Evolutionary conservation across 2,329 filamentous ascomycete genomes (phyloP), one percentile per base, ranked within the genome.

Genomic region (Stylonectria norvegica): DNA sequence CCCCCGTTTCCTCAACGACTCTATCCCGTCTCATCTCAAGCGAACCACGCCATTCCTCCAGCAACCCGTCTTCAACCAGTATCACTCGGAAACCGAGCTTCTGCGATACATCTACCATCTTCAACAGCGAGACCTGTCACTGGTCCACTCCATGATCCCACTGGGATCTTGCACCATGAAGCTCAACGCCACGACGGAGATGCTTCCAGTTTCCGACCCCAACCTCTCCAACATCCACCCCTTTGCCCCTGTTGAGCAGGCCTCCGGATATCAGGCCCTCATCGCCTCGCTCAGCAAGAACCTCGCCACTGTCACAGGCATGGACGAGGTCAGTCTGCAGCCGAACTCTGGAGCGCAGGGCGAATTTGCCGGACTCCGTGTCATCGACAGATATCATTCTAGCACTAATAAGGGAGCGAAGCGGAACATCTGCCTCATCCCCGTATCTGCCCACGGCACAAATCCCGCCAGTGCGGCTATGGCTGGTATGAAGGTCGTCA

Each of bases 91-190:
- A 69, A 96, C 91, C 1, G 89, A 96, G 66, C 78, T 96, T 49
- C 74, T 96, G 29, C 85, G 91, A 36, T 97, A 96, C 69, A 95
- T 96, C 56, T 79, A 91, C 62, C 88, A 95, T 62, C 75, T 97
- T 6, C 86, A 94, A 63, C 94, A 89, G 29, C 95, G 95, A 71
- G 91, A 97, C 63, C 72, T 97, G 5, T 96, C 91, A 2, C 76
- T 96, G 3, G 87, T 89, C 2, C 91, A 96, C 68, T 95, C 90
- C 5, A 97, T 97, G 91, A 97, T 96, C 47, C 89, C 91, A 2
- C 79, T 97, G 3, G 91, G 91, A 11, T 96, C 91, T 2, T 97
- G 91, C 73, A 97, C 91, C 7, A 96, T 97, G 91, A 96, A 97
- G 73, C 81, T 95, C 36, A 96, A 97, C 63, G 87, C 86, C 34